phyloP scores from a whole-genome alignment of 1,284 basidiomycete species.

The Peniophora sp. region DNA sequence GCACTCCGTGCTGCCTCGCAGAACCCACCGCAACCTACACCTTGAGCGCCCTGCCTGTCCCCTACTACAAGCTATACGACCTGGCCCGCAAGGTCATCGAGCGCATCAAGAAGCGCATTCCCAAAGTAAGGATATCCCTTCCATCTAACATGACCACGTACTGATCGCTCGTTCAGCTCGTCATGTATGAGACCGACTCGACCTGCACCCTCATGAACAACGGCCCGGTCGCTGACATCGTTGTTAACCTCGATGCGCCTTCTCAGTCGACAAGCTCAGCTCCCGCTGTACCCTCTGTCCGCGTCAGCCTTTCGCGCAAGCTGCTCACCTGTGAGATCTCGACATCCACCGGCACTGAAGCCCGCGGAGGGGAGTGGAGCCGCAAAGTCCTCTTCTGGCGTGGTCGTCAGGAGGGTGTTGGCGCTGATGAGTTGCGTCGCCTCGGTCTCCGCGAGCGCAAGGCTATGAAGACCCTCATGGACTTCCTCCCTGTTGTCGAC shows the following conservation, averaged over 20 bases:
- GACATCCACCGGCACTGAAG: constrained; percentile 12
- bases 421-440: constrained; percentile 19
- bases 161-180: constrained; percentile 24
- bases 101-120: constrained; percentile 42
- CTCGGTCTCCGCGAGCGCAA: constrained; percentile 27
- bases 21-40: constrained; percentile 30
- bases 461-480: constrained; percentile 17
- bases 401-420: constrained; percentile 15
- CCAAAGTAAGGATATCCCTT: constrained; percentile 29
- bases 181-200: constrained; percentile 29
- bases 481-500: constrained; percentile 30
- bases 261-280: constrained; percentile 1
- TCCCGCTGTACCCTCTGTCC: constrained; percentile 17
- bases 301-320: constrained; percentile 35
- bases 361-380: constrained; percentile 27
- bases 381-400: constrained; percentile 29
- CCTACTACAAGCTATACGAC: constrained; percentile 37
- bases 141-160: not conserved
- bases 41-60: constrained; percentile 27
- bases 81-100: constrained; percentile 36
- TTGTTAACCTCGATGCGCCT: constrained; percentile 26
- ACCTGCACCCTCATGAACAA: constrained; percentile 51
- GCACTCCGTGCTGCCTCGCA: constrained; percentile 36
- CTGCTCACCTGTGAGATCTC: constrained; percentile 33
- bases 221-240: constrained; percentile 40